phyloP scores from a whole-genome alignment of 2,329 filamentous ascomycete genomes.

The Clonostachys chloroleuca region DNA sequence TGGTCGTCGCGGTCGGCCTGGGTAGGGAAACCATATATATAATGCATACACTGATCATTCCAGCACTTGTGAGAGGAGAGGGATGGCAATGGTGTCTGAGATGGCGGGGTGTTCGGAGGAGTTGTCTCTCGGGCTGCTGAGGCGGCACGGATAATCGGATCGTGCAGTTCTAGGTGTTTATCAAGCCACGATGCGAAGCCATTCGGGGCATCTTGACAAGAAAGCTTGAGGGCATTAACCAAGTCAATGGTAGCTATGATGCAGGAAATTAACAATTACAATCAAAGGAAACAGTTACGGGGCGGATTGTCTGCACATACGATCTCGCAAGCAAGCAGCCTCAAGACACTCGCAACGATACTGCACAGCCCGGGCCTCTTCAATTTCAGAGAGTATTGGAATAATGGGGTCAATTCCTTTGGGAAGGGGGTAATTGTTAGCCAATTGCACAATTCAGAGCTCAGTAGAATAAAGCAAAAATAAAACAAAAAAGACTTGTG shows the following conservation, averaged over 20 bases:
- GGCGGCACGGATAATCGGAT: conserved; percentile 31
- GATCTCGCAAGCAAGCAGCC: conserved; percentile 33
- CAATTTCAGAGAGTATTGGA: conserved; percentile 45
- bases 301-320: neutral
- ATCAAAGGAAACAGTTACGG: too few species aligned
- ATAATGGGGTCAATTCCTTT: conserved; percentile 21
- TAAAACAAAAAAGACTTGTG: conserved; percentile 3
- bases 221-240: conserved; percentile 18
- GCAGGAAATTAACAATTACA: neutral
- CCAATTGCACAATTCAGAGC: neutral
- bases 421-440: neutral
- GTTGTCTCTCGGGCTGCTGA: neutral
- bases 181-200: conserved; percentile 49
- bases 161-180: conserved; percentile 42
- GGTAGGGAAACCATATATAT: conserved; percentile 52
- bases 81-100: neutral
- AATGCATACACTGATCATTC: conserved; percentile 50
- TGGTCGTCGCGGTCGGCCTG: conserved; percentile 48
- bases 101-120: conserved; percentile 11
- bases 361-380: conserved; percentile 52
- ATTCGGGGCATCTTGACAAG: conserved; percentile 27
- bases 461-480: conserved; percentile 3
- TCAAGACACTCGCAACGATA: conserved; percentile 57
- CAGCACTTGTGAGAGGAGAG: conserved; percentile 43
- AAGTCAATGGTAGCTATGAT: conserved; percentile 21